phyloP scores from a whole-genome alignment of 2,329 filamentous ascomycete species.

The Exophiala sp. region DNA sequence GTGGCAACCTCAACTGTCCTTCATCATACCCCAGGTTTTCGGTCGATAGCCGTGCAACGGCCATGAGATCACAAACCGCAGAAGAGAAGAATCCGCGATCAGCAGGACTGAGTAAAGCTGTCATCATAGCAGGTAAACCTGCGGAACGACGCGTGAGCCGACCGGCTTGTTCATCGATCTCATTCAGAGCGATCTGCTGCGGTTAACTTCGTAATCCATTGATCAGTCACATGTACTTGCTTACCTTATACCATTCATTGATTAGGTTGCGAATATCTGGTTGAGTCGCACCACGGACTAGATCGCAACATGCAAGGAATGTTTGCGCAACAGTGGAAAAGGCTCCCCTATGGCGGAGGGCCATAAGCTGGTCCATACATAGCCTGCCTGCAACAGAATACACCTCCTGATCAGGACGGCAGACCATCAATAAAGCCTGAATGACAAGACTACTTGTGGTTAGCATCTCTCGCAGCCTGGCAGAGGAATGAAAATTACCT shows the following conservation, averaged over 20 bases:
- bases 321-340: slow-evolving; percentile 91
- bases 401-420: slow-evolving; percentile 49
- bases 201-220: slow-evolving; percentile 21
- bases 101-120: slow-evolving; percentile 71
- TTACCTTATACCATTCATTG: slow-evolving; percentile 67
- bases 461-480: slow-evolving; percentile 18
- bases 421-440: slow-evolving; percentile 53
- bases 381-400: slow-evolving; percentile 68
- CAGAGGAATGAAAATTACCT: slow-evolving; percentile 54
- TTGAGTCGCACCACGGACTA: slow-evolving; percentile 52
- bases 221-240: slow-evolving; percentile 27
- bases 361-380: slow-evolving; percentile 77
- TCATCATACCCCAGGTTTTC: slow-evolving; percentile 30
- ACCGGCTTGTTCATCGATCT: slow-evolving; percentile 71
- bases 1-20: slow-evolving; percentile 63
- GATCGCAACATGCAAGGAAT: slow-evolving; percentile 76
- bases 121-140: slow-evolving; percentile 82
- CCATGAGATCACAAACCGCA: slow-evolving; percentile 51
- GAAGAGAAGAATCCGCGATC: slow-evolving; percentile 57
- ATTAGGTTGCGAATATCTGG: slow-evolving; percentile 50
- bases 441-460: slow-evolving; percentile 62
- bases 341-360: slow-evolving; percentile 82
- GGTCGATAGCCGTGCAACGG: slow-evolving; percentile 10
- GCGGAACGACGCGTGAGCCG: slow-evolving; percentile 85
- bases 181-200: slow-evolving; percentile 59